These are phyloP conservation scores for Russula griseocarnosa DNA, from an alignment of 768 basidiomycete species.

Conservation along the genomic window DNA sequence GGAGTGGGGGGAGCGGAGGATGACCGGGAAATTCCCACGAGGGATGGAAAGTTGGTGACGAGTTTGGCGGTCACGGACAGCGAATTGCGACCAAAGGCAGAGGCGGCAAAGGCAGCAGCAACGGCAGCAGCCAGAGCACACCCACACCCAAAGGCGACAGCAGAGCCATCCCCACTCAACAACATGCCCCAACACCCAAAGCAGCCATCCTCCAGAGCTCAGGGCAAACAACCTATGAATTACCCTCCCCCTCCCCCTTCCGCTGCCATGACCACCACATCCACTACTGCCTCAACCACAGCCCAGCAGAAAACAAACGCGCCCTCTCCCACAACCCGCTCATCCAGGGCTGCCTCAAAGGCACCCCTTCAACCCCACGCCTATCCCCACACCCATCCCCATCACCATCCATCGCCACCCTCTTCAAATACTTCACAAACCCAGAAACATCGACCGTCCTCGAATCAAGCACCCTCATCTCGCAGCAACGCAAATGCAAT, in stretches of 20 bases:
- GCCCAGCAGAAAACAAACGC: constrained; percentile 28
- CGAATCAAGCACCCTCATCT: constrained; percentile 25
- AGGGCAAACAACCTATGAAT: constrained; percentile 91
- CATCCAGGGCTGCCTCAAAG: constrained; percentile 46
- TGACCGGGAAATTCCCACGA: constrained; percentile 21
- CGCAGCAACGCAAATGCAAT: constrained; percentile 33
- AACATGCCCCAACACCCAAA: constrained; percentile 28
- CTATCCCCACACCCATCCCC: constrained; percentile 48
- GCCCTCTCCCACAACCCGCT: constrained; percentile 35
- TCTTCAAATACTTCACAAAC: constrained; percentile 41
- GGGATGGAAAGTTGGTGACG: constrained; percentile 21
- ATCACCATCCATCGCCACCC: constrained; percentile 54
- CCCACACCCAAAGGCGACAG: no score
- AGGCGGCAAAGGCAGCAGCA: no score
- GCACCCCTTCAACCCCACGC: constrained; percentile 51
- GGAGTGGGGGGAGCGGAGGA: neutral
- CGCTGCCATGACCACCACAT: constrained; percentile 35
- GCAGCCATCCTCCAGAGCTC: constrained; percentile 61
- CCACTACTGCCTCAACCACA: constrained; percentile 29
- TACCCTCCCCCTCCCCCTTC: constrained; percentile 42
- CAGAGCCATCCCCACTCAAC: constrained; percentile 28
- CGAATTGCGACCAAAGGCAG: constrained; percentile 26
- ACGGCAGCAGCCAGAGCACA: no score
- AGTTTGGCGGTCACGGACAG: constrained; percentile 20
- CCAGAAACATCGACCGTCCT: constrained; percentile 39